phyloP scores from a whole-genome alignment of 345 rosid species.

The Eucalyptus cloeziana region DNA sequence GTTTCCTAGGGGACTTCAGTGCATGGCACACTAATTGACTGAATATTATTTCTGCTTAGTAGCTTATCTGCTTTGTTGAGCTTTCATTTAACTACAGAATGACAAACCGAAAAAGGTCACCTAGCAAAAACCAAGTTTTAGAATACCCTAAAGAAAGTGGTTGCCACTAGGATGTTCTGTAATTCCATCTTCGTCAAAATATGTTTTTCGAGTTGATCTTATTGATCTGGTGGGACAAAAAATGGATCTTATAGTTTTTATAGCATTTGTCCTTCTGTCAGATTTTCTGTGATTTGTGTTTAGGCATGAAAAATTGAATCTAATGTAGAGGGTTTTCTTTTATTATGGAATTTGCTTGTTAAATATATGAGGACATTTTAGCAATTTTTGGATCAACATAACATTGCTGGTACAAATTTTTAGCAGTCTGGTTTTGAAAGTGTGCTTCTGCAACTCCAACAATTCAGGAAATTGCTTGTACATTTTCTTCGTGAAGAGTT shows the following conservation, averaged over 20 bases:
- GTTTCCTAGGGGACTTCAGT: not conserved
- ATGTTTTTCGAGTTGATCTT: not conserved
- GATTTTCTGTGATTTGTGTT: not conserved
- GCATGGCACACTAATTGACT: not conserved
- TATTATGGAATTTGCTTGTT: not conserved
- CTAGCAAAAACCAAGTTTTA: not conserved
- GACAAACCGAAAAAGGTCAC: not conserved
- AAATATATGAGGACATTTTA: not conserved
- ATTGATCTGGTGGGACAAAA: not conserved
- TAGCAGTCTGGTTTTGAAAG: not conserved
- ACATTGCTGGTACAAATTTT: not conserved
- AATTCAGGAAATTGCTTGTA: not conserved
- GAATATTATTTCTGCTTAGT: not conserved
- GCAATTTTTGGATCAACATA: not conserved
- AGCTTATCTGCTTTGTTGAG: not conserved
- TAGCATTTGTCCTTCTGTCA: not conserved
- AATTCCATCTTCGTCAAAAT: not conserved
- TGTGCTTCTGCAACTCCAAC: not conserved
- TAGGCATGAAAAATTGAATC: not conserved
- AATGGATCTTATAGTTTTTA: not conserved
- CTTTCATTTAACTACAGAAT: not conserved
- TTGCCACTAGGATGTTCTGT: not conserved
- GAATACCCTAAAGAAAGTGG: not conserved
- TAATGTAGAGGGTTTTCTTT: not conserved
- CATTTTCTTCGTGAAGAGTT: not conserved